Base-by-base conservation (phyloP, 805 yeast species). In the Saccharomycodes ludwigii region DNA sequence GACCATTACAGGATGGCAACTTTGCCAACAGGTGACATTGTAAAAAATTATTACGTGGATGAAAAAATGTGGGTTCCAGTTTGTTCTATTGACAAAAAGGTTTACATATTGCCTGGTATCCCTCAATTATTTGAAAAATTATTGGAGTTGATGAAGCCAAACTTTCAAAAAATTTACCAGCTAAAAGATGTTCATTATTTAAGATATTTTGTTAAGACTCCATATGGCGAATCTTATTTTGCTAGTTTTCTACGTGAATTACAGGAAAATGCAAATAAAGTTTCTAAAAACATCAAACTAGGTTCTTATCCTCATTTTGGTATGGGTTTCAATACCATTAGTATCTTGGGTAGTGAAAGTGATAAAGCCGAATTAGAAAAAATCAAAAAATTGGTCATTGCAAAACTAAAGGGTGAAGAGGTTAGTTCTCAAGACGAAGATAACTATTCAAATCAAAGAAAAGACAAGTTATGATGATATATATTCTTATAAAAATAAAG, bases 221-320 rank as follows among this genome's bases (percentile, higher is more conserved):
- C 50, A 3, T 46, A 68, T 9, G 52, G 69, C 2, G 95, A 84
- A 47, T 68, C 80, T 5, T 70, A 62, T 33, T 66, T 84, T 45
- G 91, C 94, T 0, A 74, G 80, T 3, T 70, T 60, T 32, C 58
- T 83, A 38, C 46, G 68, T 2, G 46, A 56, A 2, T 49, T 79
- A 18, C 91, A 81, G 41, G 46, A 47, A 2, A 52, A 53, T 27
- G 60, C 61, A 14, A 43, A 46, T 4, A 36, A 42, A 4, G 40
- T 45, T 4, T 52, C 56, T 4, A 34, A 38, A 13, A 50, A 48
- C 21, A 63, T 83, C 31, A 84, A 83, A 47, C 64, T 84, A 29
- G 95, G 95, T 3, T 76, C 86, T 21, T 84, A 84, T 48, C 95
- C 95, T 2, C 95, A 84, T 52, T 65, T 70, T 56, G 65, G 66